These are phyloP conservation scores for Scleroderma citrinum DNA, from an alignment of 768 basidiomycete genomes.

Conservation along the genomic window DNA sequence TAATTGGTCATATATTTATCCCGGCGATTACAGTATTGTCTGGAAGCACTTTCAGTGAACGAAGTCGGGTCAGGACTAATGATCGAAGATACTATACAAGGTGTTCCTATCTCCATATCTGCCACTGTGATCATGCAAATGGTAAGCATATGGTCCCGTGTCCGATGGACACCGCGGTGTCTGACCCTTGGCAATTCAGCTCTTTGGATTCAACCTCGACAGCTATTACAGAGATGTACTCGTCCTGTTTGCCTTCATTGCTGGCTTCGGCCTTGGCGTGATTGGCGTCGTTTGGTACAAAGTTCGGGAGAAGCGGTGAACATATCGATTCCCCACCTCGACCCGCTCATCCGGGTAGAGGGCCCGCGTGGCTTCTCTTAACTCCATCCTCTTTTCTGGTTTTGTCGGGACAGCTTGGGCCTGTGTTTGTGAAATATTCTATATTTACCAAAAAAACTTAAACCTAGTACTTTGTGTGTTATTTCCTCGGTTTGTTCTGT, in stretches of 20 bases:
- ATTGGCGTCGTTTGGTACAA: slow-evolving; percentile 72
- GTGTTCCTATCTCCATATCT: slow-evolving; percentile 77
- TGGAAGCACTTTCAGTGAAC: slow-evolving; percentile 88
- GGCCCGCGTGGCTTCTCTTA: no score
- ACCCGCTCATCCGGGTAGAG: no score
- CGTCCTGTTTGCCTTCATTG: slow-evolving; percentile 81
- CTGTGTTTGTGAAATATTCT: no score
- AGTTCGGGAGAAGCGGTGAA: slow-evolving; percentile 68
- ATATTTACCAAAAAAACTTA: no score
- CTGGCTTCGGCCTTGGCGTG: slow-evolving; percentile 68
- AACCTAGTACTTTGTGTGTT: no score
- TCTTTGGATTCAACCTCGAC: slow-evolving; percentile 80
- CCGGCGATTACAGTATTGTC: slow-evolving; percentile 36
- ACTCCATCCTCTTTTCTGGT: no score
- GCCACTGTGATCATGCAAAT: slow-evolving; percentile 83
- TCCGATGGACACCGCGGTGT: not conserved
- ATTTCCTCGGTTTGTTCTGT: no score
- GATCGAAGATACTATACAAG: slow-evolving; percentile 73
- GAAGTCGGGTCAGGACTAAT: slow-evolving; percentile 85
- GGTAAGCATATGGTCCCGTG: slow-evolving; percentile 35
- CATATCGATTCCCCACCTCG: no score
- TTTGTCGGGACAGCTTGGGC: no score
- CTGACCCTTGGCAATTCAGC: slow-evolving; percentile 28
- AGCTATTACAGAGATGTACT: slow-evolving; percentile 90
- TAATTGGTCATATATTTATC: not conserved